Base-by-base conservation (phyloP, 2,329 filamentous ascomycete genomes). In the Pseudonectria buxi region DNA sequence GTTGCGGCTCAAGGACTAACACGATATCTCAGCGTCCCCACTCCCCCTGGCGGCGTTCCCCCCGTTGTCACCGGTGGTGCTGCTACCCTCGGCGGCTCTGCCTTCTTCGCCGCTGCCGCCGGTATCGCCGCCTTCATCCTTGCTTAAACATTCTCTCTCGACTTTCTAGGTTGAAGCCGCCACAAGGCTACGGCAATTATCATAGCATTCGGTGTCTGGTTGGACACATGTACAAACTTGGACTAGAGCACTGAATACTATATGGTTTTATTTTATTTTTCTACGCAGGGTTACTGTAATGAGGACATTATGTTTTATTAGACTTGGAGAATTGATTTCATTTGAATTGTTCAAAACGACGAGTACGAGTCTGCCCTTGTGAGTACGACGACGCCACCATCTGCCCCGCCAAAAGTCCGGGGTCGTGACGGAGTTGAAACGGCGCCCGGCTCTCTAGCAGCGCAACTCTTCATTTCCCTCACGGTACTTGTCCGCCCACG, bases 81-180 rank as follows among this genome's bases (percentile, higher is more conserved):
- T 46, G 63, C 65, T 51, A 64, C 67, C 54, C 56, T 77, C 51
- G 64, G 65, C 44, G 71, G 68, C 65, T 76, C 73, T 43, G 67
- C 66, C 55, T 43, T 69, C 54, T 60, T 76, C 54, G 74, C 74
- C 57, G 73, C 67, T 47, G 66, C 62, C 32, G 74, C 69, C 60
- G 74, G 71, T 63, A 56, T 72, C 37, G 67, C 63, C 43, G 74
- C 71, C 55, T 60, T 74, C 55, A 51, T 70, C 63, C 60, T 78
- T 54, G 69, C 68, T 58, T 78, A 78, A 72, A 56, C 58, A 32
- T 42, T 49, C 56, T 41, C 51, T 50, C 50, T 58, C 55, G 49
- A 53, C 59, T 56, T 44, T 50, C 50, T 55, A 41, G 50, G 57
- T 59, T 53, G 53, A 59, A 58, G 62, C 62, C 59, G 18, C 18